Conservation (phyloP, 225 moss, liverwort and hornwort species). For the Polytrichum formosum region DNA sequence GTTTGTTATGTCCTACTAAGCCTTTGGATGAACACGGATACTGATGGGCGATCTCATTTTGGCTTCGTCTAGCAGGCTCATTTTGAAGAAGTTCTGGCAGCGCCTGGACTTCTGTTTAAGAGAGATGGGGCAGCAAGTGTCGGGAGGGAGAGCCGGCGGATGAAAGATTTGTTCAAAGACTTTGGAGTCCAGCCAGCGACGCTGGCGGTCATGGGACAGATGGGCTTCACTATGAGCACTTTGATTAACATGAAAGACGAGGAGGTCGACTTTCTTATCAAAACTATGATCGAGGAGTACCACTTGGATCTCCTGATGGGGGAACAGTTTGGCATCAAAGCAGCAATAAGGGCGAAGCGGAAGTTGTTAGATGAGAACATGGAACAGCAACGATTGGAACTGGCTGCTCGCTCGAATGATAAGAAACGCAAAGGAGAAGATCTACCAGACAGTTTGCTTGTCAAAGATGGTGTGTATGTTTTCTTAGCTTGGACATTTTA, state of each 20-base stretch:
- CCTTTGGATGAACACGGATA: too few species aligned
- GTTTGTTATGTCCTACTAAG: too few species aligned
- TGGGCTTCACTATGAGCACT: slow-evolving; percentile 64
- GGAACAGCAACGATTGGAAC: slow-evolving; percentile 86
- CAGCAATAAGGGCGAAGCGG: slow-evolving; percentile 88
- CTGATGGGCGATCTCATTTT: too few species aligned
- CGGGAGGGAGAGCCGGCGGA: slow-evolving; percentile 46
- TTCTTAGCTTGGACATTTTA: too few species aligned
- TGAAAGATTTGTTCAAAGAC: slow-evolving; percentile 65
- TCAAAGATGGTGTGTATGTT: slow-evolving; percentile 68
- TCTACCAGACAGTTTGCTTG: slow-evolving; percentile 44
- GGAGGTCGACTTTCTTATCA: slow-evolving; percentile 57
- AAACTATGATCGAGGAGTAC: slow-evolving; percentile 60
- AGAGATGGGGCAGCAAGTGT: slow-evolving; percentile 55
- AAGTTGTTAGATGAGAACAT: slow-evolving; percentile 76
- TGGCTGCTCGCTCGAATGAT: slow-evolving; percentile 61
- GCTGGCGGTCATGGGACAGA: slow-evolving; percentile 66
- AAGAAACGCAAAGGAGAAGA: slow-evolving; percentile 82
- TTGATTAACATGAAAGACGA: slow-evolving; percentile 69
- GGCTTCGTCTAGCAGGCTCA: slow-evolving; percentile 30
- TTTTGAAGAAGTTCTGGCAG: slow-evolving; percentile 56
- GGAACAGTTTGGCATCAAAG: slow-evolving; percentile 94
- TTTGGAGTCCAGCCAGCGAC: slow-evolving; percentile 60
- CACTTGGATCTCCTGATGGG: slow-evolving; percentile 95
- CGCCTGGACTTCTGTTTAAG: slow-evolving; percentile 44